phyloP scores from a whole-genome alignment of 768 basidiomycete species.

The Lanmaoa rubissima region DNA sequence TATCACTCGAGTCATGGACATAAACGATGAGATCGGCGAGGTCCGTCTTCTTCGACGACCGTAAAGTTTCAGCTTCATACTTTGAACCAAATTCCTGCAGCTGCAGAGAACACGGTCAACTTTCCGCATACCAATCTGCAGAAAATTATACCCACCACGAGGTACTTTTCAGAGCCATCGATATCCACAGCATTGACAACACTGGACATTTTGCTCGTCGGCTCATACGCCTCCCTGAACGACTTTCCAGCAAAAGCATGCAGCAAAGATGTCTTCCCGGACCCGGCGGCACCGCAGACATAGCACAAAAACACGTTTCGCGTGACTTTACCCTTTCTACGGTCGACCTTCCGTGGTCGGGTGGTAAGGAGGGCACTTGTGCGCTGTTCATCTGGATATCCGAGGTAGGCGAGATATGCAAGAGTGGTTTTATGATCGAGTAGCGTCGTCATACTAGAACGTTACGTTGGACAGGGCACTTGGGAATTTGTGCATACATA shows the following conservation, averaged over 20 bases:
- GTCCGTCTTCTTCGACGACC: slow-evolving; percentile 89
- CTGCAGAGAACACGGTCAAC: slow-evolving; percentile 39
- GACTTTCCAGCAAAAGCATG: slow-evolving; percentile 84
- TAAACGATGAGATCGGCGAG: slow-evolving; percentile 93
- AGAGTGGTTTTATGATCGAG: slow-evolving; percentile 91
- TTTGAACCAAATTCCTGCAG: slow-evolving; percentile 96
- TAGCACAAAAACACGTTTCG: slow-evolving; percentile 93
- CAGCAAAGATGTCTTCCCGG: slow-evolving; percentile 89
- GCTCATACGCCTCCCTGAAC: slow-evolving; percentile 72
- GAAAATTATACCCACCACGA: slow-evolving; percentile 67
- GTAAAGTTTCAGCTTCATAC: slow-evolving; percentile 87
- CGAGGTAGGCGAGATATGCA: slow-evolving; percentile 93
- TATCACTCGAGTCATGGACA: slow-evolving; percentile 96
- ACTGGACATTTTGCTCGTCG: slow-evolving; percentile 85
- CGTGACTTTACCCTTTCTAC: slow-evolving; percentile 83
- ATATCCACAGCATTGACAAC: slow-evolving; percentile 97
- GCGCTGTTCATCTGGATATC: slow-evolving; percentile 77
- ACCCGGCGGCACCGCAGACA: slow-evolving; percentile 93
- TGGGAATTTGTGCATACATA: slow-evolving; percentile 34
- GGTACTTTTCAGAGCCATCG: slow-evolving; percentile 91
- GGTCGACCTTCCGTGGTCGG: slow-evolving; percentile 77
- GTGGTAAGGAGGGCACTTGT: slow-evolving; percentile 86
- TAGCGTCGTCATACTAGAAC: slow-evolving; percentile 87
- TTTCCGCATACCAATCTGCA: slow-evolving; percentile 35
- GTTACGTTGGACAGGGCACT: slow-evolving; percentile 1